These are phyloP conservation scores for Aureobasidium sp. DNA, from an alignment of 2,329 filamentous ascomycete genomes.

Conservation along the genomic window DNA sequence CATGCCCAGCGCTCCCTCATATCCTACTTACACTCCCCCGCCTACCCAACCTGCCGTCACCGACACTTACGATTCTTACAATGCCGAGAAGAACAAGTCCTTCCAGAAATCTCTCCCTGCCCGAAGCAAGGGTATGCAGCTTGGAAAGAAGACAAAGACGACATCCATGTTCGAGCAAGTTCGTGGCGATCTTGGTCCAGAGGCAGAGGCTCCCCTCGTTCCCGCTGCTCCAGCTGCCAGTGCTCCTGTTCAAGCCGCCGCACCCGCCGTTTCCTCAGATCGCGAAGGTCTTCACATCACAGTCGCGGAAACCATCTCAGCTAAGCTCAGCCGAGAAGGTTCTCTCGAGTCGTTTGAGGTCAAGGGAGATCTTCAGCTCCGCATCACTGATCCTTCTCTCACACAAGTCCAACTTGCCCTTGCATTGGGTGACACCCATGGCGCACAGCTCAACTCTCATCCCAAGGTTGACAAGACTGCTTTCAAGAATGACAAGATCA, in stretches of 20 bases:
- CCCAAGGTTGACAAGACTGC: constrained; percentile 88
- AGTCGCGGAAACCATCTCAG: constrained; percentile 82
- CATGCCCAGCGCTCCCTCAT: constrained; percentile 65
- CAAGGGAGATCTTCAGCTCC: constrained; percentile 85
- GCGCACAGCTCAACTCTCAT: constrained; percentile 88
- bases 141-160: constrained; percentile 97
- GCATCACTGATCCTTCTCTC: constrained; percentile 78
- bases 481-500: constrained; percentile 74
- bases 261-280: constrained; percentile 51
- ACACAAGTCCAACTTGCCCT: constrained; percentile 88
- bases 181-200: constrained; percentile 80
- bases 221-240: constrained; percentile 43
- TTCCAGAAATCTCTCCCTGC: constrained; percentile 62
- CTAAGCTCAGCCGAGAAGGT: constrained; percentile 82
- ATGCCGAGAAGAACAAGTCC: constrained; percentile 93
- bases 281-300: constrained; percentile 77
- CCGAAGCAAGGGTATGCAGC: constrained; percentile 96
- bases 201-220: constrained; percentile 70
- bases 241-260: constrained; percentile 42
- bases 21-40: constrained; percentile 82
- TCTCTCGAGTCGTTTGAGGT: constrained; percentile 78
- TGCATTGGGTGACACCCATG: constrained; percentile 66
- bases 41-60: constrained; percentile 65
- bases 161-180: constrained; percentile 97
- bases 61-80: constrained; percentile 87